Evolutionary conservation across 441 rosid species (phyloP), one percentile per base, ranked within the genome.

Genomic region (Mallotus japonicus): DNA sequence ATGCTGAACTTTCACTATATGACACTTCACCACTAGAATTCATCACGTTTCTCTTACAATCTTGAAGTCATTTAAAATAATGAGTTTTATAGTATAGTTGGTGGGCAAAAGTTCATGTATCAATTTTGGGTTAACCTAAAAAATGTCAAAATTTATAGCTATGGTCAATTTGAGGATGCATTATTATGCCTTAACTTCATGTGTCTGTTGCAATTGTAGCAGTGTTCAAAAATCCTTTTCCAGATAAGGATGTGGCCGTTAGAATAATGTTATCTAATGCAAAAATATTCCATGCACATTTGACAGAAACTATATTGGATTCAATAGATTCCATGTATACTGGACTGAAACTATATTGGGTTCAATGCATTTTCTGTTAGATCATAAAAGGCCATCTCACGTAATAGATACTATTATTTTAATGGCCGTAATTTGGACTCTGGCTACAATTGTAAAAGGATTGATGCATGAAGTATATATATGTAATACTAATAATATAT

Each of bases 1-100:
- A 42, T 10, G 24, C 24, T 47, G 47, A 70, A 44, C 54, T 17
- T 62, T 70, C 16, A 24, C n/a, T 47, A 51, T 70, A 40, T 66
- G 42, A 24, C 10, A 66, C 17, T 34, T 8, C 11, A 5, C n/a
- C 28, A 34, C 16, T 37, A 37, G 8, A 7, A 1, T 55, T 34
- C 9, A 22, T 37, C 2, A 1, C 10, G 19, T 16, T 10, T 51
- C 67, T 47, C n/a, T 15, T 19, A n/a, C 44, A 46, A 56, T 37
- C n/a, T 3, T 42, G 24, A 73, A 37, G 14, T 16, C 63, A 8
- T 15, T 32, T 22, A 22, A 9, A 62, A 57, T 19, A 50, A 13
- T 34, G 53, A 51, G 32, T 6, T 32, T 40, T 20, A 62, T 34
- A 22, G 2, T 55, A 17, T 1, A 55, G n/a, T 55, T 17, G 20